These are phyloP conservation scores for Xylaria bambusicola DNA, from an alignment of 495 filamentous ascomycete genomes.

Conservation along the genomic window DNA sequence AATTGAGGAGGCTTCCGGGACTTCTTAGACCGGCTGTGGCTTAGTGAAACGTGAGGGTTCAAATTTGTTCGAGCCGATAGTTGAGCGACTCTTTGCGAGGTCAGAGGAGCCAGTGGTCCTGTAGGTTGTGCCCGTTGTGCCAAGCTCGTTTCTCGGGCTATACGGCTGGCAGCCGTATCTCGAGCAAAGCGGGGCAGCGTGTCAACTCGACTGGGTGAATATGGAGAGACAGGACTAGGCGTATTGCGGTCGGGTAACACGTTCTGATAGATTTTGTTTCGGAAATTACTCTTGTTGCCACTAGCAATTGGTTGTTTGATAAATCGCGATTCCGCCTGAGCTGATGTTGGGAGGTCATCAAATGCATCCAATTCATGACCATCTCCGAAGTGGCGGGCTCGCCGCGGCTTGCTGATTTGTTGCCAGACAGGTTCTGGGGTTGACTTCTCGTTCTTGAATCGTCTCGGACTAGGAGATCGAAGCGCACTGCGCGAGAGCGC, in stretches of 20 bases:
- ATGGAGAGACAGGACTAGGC: slow-evolving; percentile 58
- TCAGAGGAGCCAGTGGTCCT: slow-evolving; percentile 63
- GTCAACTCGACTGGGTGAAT: slow-evolving; percentile 57
- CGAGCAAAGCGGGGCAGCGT: slow-evolving; percentile 80
- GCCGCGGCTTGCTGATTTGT: slow-evolving; percentile 71
- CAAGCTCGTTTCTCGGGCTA: slow-evolving; percentile 82
- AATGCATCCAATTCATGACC: slow-evolving; percentile 90
- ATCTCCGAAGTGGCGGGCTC: slow-evolving; percentile 81
- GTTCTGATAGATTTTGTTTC: slow-evolving; percentile 63
- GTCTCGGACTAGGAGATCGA: slow-evolving; percentile 58
- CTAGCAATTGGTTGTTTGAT: slow-evolving; percentile 74
- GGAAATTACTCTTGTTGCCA: slow-evolving; percentile 66
- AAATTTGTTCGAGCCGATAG: slow-evolving; percentile 58
- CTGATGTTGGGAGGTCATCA: slow-evolving; percentile 92
- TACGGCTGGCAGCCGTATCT: slow-evolving; percentile 89
- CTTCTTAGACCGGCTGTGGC: slow-evolving; percentile 52
- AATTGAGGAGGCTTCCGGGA: slow-evolving; percentile 55
- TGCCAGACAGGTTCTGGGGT: slow-evolving; percentile 45
- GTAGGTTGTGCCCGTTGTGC: slow-evolving; percentile 55
- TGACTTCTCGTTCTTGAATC: slow-evolving; percentile 40
- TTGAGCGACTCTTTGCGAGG: slow-evolving; percentile 79
- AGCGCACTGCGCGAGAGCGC: slow-evolving; percentile 56
- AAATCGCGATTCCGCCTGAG: slow-evolving; percentile 75
- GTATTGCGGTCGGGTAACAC: slow-evolving; percentile 52
- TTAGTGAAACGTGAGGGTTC: slow-evolving; percentile 30